Evolutionary conservation across 78 protist genomes (phyloP).

Genomic region (Dictyostelium intermedium): DNA sequence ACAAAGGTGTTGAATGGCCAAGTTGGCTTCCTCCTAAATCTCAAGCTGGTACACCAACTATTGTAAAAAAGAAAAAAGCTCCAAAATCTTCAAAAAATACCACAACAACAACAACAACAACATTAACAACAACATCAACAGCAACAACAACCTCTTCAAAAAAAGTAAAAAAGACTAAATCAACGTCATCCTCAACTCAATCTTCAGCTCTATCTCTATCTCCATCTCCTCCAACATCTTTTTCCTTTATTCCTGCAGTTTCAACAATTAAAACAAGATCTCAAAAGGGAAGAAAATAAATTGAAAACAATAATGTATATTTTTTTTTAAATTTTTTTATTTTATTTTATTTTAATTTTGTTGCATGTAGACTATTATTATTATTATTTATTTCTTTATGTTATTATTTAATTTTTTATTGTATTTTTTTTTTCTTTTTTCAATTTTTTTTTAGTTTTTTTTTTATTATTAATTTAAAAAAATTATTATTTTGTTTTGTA

Average conservation of each 20-base stretch:
- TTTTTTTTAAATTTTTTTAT: neutral
- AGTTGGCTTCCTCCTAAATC: slow-evolving; percentile 31
- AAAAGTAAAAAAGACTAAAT: neutral
- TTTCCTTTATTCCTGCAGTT: neutral
- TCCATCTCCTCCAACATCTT: too few relatives aligned
- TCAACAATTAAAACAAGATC: slow-evolving; percentile 15
- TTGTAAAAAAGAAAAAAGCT: neutral
- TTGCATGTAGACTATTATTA: neutral
- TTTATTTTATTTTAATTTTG: neutral
- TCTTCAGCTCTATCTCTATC: neutral
- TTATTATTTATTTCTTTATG: neutral
- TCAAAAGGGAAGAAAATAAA: neutral
- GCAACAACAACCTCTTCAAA: neutral
- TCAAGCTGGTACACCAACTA: neutral
- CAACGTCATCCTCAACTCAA: neutral
- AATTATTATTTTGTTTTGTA: neutral
- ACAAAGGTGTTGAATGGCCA: slow-evolving; percentile 39
- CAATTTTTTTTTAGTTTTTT: neutral
- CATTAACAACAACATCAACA: too few relatives aligned
- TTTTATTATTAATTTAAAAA: neutral
- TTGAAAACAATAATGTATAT: neutral
- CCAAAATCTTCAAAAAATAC: neutral
- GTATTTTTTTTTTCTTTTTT: neutral
- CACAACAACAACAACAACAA: neutral
- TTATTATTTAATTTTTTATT: neutral